A percentile compares a stretch with the other conserved stretches of the same genome.
These are phyloP conservation scores for Amanita muscaria DNA, from an alignment of 768 basidiomycete species.

Conservation along the genomic window DNA sequence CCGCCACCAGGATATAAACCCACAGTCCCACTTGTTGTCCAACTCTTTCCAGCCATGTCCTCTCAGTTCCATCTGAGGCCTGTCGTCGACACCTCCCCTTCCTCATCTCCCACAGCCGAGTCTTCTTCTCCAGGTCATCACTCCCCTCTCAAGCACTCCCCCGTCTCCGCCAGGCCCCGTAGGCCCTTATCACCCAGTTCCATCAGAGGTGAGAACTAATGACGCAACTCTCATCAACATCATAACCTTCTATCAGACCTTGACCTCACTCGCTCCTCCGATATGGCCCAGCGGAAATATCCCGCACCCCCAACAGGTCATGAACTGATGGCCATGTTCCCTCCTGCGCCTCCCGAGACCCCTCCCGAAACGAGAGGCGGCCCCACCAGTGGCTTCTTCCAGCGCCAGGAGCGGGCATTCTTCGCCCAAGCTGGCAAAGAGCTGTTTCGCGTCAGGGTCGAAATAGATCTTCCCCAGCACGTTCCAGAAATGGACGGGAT, in stretches of 20 bases:
- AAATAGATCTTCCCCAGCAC: constrained; percentile 46
- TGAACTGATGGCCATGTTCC: constrained; percentile 81
- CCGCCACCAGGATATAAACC: constrained; percentile 19
- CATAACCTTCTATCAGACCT: constrained; percentile 36
- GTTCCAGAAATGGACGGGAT: constrained; percentile 21
- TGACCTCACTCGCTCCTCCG: constrained; percentile 48
- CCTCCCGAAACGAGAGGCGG: constrained; percentile 49
- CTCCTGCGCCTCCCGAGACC: constrained; percentile 53
- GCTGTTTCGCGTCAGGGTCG: constrained; percentile 66
- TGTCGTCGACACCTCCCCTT: constrained; percentile 37
- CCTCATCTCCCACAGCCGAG: constrained; percentile 45
- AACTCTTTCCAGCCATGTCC: constrained; percentile 13
- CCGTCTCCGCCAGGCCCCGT: constrained; percentile 30
- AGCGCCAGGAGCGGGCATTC: constrained; percentile 70
- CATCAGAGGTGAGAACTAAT: constrained; percentile 39
- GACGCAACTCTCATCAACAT: constrained; percentile 2
- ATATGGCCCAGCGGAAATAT: constrained; percentile 45
- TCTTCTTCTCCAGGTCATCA: constrained; percentile 37
- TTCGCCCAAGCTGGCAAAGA: constrained; percentile 74
- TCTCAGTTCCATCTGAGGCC: constrained; percentile 48
- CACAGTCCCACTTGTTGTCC: constrained; percentile 10
- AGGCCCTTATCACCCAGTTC: constrained; percentile 58
- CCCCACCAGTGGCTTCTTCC: constrained; percentile 66
- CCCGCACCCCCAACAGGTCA: constrained; percentile 75
- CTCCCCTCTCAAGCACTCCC: constrained; percentile 22